Evolutionary conservation across 2,329 filamentous ascomycete species (phyloP), one percentile per base, ranked within the genome.

Genomic region (Neoascochyta sp.): DNA sequence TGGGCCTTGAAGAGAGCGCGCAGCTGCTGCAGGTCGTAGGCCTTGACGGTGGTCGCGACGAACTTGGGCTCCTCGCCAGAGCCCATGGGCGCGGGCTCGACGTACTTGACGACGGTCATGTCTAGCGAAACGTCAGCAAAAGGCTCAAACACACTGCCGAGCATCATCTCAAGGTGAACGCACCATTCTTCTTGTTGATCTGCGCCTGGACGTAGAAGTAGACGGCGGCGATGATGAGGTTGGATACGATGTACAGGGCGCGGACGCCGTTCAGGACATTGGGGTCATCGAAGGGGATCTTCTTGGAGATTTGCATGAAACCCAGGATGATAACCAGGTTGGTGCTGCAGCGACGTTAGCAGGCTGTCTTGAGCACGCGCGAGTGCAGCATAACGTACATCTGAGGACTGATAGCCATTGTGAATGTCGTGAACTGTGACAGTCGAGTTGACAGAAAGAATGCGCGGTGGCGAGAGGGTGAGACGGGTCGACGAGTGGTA

Each of bases 291-390:
- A 96, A 95, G 27, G 89, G 87, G 41, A 98, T 81, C 68, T 83
- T 86, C 78, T 96, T 96, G 54, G 88, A 85, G 41, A 94, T 84
- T 76, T 95, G 90, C 87, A 96, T 95, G 83, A 95, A 93, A 63
- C 86, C 65, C 54, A 63, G 39, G 42, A 63, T 61, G 43, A 63
- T 60, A 40, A 63, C 51, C 36, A 63, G 54, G 47, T 63, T 63
- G 43, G 59, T 47, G 29, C 57, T 60, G 36, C 24, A n/a, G 34
- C 24, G 21, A 27, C 16, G 41, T 61, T 54, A 62, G 54, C 45
- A 47, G 36, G 22, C 27, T 28, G 36, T 40, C n/a, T 31, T 16
- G 19, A 27, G 22, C 12, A 15, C 13, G 14, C 22, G 29, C 25
- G 19, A 15, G 28, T 11, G 15, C 26, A 3, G 7, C 11, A 22